phyloP scores from a whole-genome alignment of 2,329 filamentous ascomycete species.

The Pseudogymnoascus sp. region DNA sequence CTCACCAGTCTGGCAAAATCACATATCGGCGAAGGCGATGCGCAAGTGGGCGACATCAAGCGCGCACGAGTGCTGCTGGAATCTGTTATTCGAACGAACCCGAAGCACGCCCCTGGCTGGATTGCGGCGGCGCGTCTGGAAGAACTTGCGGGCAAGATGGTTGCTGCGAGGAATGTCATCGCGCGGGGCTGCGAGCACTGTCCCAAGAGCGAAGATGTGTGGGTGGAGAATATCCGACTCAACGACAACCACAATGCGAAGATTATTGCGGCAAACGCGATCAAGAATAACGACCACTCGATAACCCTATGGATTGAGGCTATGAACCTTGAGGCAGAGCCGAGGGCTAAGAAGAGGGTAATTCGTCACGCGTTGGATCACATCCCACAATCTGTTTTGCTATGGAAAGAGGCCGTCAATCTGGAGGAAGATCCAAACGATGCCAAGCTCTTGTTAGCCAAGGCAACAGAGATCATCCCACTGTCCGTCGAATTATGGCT shows the following conservation, averaged over 20 bases:
- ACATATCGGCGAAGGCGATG: constrained; percentile 69
- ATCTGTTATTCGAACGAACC: constrained; percentile 95
- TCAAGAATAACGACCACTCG: constrained; percentile 83
- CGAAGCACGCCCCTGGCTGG: constrained; percentile 90
- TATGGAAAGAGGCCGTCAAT: constrained; percentile 99
- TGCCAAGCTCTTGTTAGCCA: constrained; percentile 80
- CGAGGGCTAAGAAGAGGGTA: constrained; percentile 83
- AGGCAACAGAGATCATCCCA: constrained; percentile 92
- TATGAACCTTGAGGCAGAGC: constrained; percentile 81
- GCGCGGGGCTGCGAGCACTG: constrained; percentile 83
- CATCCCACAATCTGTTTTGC: constrained; percentile 83
- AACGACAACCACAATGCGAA: constrained; percentile 92
- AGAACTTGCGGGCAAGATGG: constrained; percentile 84
- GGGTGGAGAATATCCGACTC: constrained; percentile 90
- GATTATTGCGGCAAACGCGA: constrained; percentile 87
- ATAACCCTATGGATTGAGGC: constrained; percentile 91
- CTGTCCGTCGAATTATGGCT: constrained; percentile 93
- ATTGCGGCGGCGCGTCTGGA: constrained; percentile 90
- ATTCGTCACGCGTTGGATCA: constrained; percentile 86
- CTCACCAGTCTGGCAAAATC: constrained; percentile 84
- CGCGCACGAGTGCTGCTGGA: constrained; percentile 87
- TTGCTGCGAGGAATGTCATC: constrained; percentile 82
- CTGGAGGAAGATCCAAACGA: constrained; percentile 85
- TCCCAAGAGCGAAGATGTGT: constrained; percentile 88
- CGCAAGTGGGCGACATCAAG: constrained; percentile 89